Evolutionary conservation across 108 stramenopile species (phyloP).

Genomic region (Cyclotella cryptica): DNA sequence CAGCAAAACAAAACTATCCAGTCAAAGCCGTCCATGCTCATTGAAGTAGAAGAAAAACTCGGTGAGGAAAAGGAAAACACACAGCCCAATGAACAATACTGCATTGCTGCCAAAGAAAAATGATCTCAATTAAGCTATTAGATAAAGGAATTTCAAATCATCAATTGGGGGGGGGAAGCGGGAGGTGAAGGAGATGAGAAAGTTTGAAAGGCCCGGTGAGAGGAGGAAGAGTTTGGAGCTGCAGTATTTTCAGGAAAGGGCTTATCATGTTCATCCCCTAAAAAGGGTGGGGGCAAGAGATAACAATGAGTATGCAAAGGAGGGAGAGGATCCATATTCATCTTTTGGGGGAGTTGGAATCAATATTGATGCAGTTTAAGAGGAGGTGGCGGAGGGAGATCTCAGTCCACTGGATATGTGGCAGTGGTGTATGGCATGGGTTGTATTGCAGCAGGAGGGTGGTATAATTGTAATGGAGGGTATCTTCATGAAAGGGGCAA

Average conservation of each 20-base stretch:
- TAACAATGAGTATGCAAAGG: slow-evolving; percentile 6
- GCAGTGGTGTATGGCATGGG: too few species aligned
- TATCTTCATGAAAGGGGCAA: neutral
- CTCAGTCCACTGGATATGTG: too few species aligned
- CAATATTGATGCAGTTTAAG: slow-evolving; percentile 3
- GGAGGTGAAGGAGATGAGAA: neutral
- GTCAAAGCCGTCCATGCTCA: slow-evolving; percentile 55
- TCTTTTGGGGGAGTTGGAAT: slow-evolving; percentile 34
- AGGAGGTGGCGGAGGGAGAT: neutral
- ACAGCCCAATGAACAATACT: slow-evolving; percentile 60
- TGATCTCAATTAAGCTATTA: slow-evolving; percentile 49
- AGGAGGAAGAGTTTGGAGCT: slow-evolving; percentile 50
- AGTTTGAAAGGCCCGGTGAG: slow-evolving; percentile 58
- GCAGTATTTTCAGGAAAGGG: slow-evolving; percentile 32
- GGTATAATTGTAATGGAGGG: neutral
- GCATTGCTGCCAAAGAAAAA: slow-evolving; percentile 47
- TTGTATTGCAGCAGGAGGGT: slow-evolving; percentile 17
- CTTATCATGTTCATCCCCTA: neutral
- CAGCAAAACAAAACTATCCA: slow-evolving; percentile 57
- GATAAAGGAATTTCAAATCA: slow-evolving; percentile 44
- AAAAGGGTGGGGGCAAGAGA: slow-evolving; percentile 18
- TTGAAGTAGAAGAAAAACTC: slow-evolving; percentile 52
- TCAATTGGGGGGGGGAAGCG: slow-evolving; percentile 14
- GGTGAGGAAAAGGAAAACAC: slow-evolving; percentile 67
- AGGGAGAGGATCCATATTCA: slow-evolving; percentile 24